Evolutionary conservation across 2,329 filamentous ascomycete genomes (phyloP).

Genomic region (Colletotrichum phormii): DNA sequence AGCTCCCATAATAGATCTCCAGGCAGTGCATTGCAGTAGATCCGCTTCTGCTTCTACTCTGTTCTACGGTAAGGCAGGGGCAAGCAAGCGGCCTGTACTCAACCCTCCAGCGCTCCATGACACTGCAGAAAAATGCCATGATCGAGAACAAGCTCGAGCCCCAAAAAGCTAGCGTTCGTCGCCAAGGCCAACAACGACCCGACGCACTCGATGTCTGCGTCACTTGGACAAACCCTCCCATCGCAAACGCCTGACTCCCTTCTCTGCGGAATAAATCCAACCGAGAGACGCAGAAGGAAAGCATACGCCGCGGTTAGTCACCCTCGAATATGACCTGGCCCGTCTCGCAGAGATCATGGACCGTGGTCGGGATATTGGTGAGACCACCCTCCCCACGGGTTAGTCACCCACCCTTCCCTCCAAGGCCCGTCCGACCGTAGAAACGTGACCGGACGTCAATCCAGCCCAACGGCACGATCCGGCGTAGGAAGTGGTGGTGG

Average conservation of each 20-base stretch:
- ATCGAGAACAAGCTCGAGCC: neutral
- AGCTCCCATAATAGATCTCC: neutral
- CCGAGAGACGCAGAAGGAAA: no score
- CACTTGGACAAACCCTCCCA: no score
- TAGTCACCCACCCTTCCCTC: constrained; percentile 11
- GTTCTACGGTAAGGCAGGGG: neutral
- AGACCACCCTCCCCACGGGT: neutral
- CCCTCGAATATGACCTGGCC: no score
- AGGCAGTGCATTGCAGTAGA: neutral
- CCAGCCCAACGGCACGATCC: constrained; percentile 21
- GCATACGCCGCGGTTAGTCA: no score
- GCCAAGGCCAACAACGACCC: neutral
- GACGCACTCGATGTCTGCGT: no score
- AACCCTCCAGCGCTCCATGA: no score
- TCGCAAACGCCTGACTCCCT: no score
- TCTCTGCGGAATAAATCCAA: no score
- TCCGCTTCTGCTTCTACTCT: neutral
- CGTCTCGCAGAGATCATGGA: no score
- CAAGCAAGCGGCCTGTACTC: neutral
- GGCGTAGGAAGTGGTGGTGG: neutral
- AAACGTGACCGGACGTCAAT: neutral
- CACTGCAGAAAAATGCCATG: neutral
- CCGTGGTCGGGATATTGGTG: no score
- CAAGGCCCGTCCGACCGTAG: neutral
- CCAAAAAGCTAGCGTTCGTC: no score